These are phyloP conservation scores for Talaromyces proteolyticus DNA, from an alignment of 495 filamentous ascomycete genomes.

Conservation along the genomic window DNA sequence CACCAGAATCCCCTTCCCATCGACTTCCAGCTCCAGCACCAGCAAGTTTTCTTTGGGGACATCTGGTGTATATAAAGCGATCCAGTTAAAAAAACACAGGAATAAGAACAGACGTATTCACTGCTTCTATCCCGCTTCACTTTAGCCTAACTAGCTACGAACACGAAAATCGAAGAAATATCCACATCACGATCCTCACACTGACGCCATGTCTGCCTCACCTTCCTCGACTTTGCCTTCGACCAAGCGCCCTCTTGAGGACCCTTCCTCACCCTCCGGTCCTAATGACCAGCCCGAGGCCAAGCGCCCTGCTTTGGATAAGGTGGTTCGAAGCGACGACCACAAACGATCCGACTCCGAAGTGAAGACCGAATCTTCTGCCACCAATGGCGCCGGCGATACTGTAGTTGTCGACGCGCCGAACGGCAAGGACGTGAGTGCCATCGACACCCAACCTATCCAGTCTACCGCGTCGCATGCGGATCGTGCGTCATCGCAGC, in stretches of 20 bases:
- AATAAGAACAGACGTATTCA: slow-evolving; percentile 33
- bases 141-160: slow-evolving; percentile 29
- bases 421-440: slow-evolving; percentile 36
- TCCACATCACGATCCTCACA: slow-evolving; percentile 11
- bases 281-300: slow-evolving; percentile 91
- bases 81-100: slow-evolving; percentile 46
- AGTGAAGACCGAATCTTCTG: slow-evolving; percentile 49
- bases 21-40: slow-evolving; percentile 51
- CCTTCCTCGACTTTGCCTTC: slow-evolving; percentile 57
- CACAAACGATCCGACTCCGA: slow-evolving; percentile 39
- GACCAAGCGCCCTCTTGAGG: slow-evolving; percentile 92
- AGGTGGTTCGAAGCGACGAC: slow-evolving; percentile 61
- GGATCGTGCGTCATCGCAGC: slow-evolving; percentile 45
- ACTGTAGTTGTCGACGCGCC: slow-evolving; percentile 73
- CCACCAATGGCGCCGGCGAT: slow-evolving; percentile 45
- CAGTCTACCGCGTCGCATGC: slow-evolving; percentile 57
- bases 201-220: slow-evolving; percentile 53
- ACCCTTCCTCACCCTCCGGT: slow-evolving; percentile 88
- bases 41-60: slow-evolving; percentile 87
- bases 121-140: slow-evolving; percentile 26
- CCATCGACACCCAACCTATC: slow-evolving; percentile 52
- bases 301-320: slow-evolving; percentile 93
- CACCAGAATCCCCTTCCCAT: slow-evolving; percentile 25
- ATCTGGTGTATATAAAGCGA: slow-evolving; percentile 83
- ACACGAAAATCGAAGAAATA: not conserved